Conservation (phyloP, 2,329 filamentous ascomycete genomes). For the Ceratocystis papillata region DNA sequence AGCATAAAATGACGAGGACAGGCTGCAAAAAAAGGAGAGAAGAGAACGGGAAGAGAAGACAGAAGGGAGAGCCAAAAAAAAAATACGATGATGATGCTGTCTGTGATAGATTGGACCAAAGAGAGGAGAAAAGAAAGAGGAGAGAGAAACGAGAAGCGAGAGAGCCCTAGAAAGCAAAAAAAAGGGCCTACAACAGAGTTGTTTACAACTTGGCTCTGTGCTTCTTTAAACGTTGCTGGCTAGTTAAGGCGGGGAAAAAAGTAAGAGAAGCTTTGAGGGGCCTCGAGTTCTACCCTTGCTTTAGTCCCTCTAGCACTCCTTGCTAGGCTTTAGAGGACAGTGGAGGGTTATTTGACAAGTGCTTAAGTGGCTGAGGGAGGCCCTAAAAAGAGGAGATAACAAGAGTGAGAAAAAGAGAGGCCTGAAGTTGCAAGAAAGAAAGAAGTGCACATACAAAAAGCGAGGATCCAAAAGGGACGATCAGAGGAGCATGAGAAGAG, state of each 20-base stretch:
- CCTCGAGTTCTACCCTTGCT: no score
- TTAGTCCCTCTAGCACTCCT: no score
- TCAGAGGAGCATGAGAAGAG: background rate
- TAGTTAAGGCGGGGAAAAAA: no score
- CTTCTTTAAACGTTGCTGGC: no score
- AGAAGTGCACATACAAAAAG: background rate
- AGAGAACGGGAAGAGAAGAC: background rate
- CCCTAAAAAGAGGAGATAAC: background rate
- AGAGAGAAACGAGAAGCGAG: background rate
- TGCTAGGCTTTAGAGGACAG: no score
- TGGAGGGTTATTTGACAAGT: background rate
- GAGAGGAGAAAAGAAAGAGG: background rate
- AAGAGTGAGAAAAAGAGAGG: conserved; percentile 10
- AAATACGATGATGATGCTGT: background rate
- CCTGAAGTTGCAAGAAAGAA: background rate
- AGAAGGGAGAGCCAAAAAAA: background rate
- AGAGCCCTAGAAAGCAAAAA: background rate
- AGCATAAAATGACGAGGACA: background rate
- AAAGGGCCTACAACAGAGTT: background rate
- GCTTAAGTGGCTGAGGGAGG: background rate
- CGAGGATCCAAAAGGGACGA: background rate
- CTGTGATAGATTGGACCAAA: background rate
- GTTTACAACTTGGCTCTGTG: no score
- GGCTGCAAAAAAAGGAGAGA: background rate
- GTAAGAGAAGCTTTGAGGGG: no score